These are phyloP conservation scores for Gaeumannomyces sp. DNA, from an alignment of 2,329 filamentous ascomycete species.

Conservation along the genomic window DNA sequence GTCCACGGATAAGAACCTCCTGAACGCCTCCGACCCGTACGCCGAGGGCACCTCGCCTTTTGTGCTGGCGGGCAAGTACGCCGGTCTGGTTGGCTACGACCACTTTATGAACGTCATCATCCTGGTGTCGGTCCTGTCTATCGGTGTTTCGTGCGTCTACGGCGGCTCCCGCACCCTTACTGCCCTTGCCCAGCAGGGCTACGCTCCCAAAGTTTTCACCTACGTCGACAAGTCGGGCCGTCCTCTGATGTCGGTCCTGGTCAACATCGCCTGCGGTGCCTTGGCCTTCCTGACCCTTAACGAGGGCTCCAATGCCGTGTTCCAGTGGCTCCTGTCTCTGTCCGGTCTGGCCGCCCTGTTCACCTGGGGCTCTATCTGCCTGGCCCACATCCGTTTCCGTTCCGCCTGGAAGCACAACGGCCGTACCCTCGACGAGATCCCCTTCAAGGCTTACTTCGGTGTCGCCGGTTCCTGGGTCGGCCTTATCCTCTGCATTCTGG, in stretches of 20 bases:
- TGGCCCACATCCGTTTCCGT: conserved; percentile 63
- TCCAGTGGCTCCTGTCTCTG: conserved; percentile 59
- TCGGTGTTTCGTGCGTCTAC: conserved; percentile 48
- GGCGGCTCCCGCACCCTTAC: conserved; percentile 50
- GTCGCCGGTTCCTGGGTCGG: conserved; percentile 58
- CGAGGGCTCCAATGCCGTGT: conserved; percentile 43
- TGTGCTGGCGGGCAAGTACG: conserved; percentile 42
- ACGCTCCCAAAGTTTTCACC: conserved; percentile 46
- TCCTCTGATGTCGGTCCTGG: conserved; percentile 38
- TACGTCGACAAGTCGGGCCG: conserved; percentile 50
- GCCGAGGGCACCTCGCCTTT: conserved; percentile 41
- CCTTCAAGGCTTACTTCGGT: conserved; percentile 55
- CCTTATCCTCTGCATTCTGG: conserved; percentile 46
- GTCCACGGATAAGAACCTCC: conserved; percentile 36
- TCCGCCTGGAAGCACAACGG: conserved; percentile 52
- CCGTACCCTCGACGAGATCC: conserved; percentile 56
- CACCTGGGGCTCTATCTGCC: conserved; percentile 60
- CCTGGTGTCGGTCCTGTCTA: conserved; percentile 46
- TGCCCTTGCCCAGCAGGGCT: conserved; percentile 50
- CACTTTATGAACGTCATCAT: conserved; percentile 49
- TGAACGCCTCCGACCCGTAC: conserved; percentile 38
- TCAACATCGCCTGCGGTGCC: conserved; percentile 39
- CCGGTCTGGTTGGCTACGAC: conserved; percentile 40
- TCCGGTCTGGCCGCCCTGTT: conserved; percentile 59
- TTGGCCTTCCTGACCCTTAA: conserved; percentile 42